These are phyloP conservation scores for Saccharomyces hybrid DNA, from an alignment of 1,139 yeast species.

Conservation along the genomic window DNA sequence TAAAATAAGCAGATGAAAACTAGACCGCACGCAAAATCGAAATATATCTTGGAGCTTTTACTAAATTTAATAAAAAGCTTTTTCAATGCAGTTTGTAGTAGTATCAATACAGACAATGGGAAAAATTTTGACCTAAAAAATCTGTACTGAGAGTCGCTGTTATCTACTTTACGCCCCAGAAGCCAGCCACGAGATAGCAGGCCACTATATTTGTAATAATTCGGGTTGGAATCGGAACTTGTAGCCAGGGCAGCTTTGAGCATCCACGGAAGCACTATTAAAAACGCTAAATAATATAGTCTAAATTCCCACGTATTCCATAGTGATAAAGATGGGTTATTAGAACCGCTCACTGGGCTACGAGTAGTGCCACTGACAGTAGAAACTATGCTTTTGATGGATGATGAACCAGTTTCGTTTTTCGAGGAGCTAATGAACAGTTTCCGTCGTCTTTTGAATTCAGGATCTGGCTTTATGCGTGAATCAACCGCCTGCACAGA, in stretches of 20 bases:
- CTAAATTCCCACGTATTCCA: constrained; percentile 46
- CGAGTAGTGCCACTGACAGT: neutral
- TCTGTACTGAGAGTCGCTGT: constrained; percentile 82
- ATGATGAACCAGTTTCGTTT: neutral
- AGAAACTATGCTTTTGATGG: neutral
- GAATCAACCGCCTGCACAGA: constrained; percentile 73
- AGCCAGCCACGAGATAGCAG: constrained; percentile 67
- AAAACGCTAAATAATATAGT: constrained; percentile 55
- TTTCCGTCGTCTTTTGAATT: constrained; percentile 37
- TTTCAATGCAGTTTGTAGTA: constrained; percentile 49
- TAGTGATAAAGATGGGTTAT: neutral
- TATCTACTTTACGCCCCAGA: constrained; percentile 74
- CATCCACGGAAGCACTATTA: constrained; percentile 72
- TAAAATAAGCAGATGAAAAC: constrained; percentile 67
- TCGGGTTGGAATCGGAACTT: constrained; percentile 68
- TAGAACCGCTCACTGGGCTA: neutral
- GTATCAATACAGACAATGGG: constrained; percentile 47
- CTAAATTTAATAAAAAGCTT: constrained; percentile 23
- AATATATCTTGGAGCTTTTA: constrained; percentile 39
- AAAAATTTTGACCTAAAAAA: constrained; percentile 78
- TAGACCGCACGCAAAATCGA: constrained; percentile 68
- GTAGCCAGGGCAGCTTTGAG: constrained; percentile 75
- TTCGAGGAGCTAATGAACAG: neutral
- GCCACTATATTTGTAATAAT: constrained; percentile 56
- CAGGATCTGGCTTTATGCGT: constrained; percentile 53